Percentiles rank a stretch among this genome's conserved stretches.
phyloP scores from a whole-genome alignment of 352 stramenopile genomes.

The Phytophthora nicotianae region DNA sequence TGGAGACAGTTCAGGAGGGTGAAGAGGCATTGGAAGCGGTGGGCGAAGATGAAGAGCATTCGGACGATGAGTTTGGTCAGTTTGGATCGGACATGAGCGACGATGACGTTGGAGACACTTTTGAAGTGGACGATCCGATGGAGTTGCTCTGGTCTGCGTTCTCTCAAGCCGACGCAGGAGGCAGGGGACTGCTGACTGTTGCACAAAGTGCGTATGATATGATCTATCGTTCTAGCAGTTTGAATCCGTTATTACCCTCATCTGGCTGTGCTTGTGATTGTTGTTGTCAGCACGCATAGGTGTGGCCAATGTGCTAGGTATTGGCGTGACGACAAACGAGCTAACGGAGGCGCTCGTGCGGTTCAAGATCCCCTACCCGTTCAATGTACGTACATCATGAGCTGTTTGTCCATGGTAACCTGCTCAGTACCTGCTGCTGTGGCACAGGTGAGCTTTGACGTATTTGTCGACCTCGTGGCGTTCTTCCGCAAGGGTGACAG shows the following conservation, averaged over 20 bases:
- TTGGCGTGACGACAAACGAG: constrained; percentile 51
- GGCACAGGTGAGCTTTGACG: constrained; percentile 63
- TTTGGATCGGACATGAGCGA: constrained; percentile 56
- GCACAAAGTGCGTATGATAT: constrained; percentile 49
- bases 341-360: constrained; percentile 39
- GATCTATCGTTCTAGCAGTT: not conserved
- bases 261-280: constrained; percentile 8
- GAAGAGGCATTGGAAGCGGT: constrained; percentile 37
- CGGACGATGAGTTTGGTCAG: constrained; percentile 54
- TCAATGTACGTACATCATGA: constrained; percentile 34
- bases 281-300: constrained; percentile 53
- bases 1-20: constrained; percentile 74
- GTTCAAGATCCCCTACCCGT: constrained; percentile 41
- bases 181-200: constrained; percentile 48
- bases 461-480: constrained; percentile 57
- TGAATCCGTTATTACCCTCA: not conserved
- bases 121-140: constrained; percentile 65
- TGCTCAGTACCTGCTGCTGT: constrained; percentile 1
- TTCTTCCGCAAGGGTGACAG: constrained; percentile 36
- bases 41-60: constrained; percentile 38
- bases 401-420: not conserved
- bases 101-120: constrained; percentile 44
- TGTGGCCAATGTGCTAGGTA: constrained; percentile 66
- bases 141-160: constrained; percentile 75
- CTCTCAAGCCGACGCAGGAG: constrained; percentile 45